Evolutionary conservation across 2,329 filamentous ascomycete genomes (phyloP).

Genomic region (Coleophoma cylindrospora): DNA sequence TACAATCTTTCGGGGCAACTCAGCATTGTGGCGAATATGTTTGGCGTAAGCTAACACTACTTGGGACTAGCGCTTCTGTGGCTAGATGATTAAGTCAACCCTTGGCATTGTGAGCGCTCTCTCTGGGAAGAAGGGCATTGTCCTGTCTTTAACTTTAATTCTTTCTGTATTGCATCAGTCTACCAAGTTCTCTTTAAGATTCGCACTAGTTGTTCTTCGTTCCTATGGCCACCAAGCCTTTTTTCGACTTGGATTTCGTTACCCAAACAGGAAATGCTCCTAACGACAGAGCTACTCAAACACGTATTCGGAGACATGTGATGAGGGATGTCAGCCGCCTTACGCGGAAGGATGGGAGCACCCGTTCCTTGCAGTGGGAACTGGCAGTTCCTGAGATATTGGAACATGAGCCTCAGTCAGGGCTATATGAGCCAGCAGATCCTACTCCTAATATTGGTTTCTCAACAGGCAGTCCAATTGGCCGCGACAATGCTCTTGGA

Average conservation of each 20-base stretch:
- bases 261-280: slow-evolving; percentile 2
- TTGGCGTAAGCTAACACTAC: no score
- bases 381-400: slow-evolving; percentile 3
- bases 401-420: not conserved
- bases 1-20: no score
- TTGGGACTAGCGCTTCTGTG: no score
- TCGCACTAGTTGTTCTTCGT: no score
- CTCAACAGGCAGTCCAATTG: not conserved
- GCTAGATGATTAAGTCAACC: no score
- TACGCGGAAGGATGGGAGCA: not conserved
- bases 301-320: slow-evolving; percentile 11
- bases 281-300: slow-evolving; percentile 5
- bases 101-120: no score
- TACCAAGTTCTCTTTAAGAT: no score
- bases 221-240: no score
- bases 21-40: no score
- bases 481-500: not conserved
- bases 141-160: no score
- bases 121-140: no score
- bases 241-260: slow-evolving; percentile 2
- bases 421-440: not conserved
- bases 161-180: no score
- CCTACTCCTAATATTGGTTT: not conserved
- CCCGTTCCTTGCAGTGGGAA: slow-evolving; percentile 2
- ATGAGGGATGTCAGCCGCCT: slow-evolving; percentile 10